Percentiles rank a stretch among this genome's conserved stretches.
Conservation (phyloP, 164 flowering plant genomes). For the Saururus chinensis region DNA sequence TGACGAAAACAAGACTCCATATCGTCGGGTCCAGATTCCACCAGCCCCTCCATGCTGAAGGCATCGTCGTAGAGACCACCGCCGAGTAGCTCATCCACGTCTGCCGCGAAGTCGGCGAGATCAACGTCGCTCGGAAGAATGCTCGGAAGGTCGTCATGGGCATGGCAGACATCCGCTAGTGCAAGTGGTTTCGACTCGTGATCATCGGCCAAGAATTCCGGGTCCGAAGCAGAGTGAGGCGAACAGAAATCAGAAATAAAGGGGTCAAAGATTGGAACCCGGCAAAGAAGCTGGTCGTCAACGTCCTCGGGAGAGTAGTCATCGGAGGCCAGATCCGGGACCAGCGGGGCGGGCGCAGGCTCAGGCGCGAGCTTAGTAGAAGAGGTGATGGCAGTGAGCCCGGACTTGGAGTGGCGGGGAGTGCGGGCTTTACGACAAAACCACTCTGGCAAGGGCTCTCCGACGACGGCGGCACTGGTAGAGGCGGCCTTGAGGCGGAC, state of each 20-base stretch:
- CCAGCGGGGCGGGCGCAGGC: conserved; percentile 18
- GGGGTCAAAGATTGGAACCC: conserved; percentile 69
- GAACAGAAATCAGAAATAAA: conserved; percentile 33
- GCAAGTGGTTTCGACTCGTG: conserved; percentile 1
- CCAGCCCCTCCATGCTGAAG: conserved; percentile 61
- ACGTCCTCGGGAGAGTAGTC: conserved; percentile 34
- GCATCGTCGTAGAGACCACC: conserved; percentile 46
- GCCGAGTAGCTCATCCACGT: conserved; percentile 71
- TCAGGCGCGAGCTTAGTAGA: neutral
- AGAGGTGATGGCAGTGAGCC: no score
- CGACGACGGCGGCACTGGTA: conserved; percentile 17
- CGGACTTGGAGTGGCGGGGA: conserved; percentile 33
- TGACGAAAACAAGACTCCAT: conserved; percentile 1
- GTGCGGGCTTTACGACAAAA: conserved; percentile 66
- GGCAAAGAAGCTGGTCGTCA: conserved; percentile 69
- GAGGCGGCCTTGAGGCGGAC: conserved; percentile 60
- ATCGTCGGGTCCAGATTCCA: conserved; percentile 24
- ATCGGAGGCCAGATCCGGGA: conserved; percentile 57
- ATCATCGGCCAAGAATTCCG: neutral
- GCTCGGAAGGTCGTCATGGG: conserved; percentile 17
- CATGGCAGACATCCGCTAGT: neutral
- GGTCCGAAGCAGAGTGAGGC: neutral
- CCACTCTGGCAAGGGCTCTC: conserved; percentile 40
- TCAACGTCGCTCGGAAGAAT: conserved; percentile 66
- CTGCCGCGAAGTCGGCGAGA: conserved; percentile 76